phyloP scores from a whole-genome alignment of 2,329 filamentous ascomycete genomes.

The Plenodomus biglobosus region DNA sequence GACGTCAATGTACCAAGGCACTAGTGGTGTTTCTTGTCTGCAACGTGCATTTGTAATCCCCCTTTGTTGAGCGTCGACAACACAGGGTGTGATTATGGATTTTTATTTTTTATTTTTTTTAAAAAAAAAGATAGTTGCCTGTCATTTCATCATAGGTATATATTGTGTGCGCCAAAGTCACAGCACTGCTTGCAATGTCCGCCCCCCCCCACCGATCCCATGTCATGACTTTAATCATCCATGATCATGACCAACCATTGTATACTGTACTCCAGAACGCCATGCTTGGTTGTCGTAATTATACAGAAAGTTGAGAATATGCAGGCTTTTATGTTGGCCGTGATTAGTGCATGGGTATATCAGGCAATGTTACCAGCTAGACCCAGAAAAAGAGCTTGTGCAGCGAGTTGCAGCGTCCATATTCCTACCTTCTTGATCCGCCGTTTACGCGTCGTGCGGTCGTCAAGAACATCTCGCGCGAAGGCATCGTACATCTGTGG shows the following conservation, averaged over 20 bases:
- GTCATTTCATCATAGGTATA: slow-evolving; percentile 6
- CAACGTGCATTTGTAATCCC: too few species aligned
- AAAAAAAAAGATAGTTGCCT: not conserved
- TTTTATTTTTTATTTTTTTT: too few species aligned
- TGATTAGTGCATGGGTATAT: slow-evolving; percentile 7
- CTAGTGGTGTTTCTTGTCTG: not conserved
- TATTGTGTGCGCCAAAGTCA: not conserved
- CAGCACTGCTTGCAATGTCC: not conserved
- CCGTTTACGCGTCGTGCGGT: slow-evolving; percentile 81
- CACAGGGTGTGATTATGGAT: too few species aligned
- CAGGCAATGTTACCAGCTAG: slow-evolving; percentile 78
- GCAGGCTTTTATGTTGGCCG: not conserved
- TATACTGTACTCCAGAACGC: slow-evolving; percentile 12
- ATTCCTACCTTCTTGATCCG: slow-evolving; percentile 94
- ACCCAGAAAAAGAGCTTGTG: slow-evolving; percentile 92
- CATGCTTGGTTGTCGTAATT: slow-evolving; percentile 10
- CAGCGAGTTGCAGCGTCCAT: slow-evolving; percentile 90
- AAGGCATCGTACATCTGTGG: slow-evolving; percentile 86
- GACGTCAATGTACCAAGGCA: not conserved
- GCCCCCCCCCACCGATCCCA: not conserved
- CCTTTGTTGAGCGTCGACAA: too few species aligned
- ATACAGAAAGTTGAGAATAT: slow-evolving; percentile 17
- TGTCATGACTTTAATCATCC: not conserved
- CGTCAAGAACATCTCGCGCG: slow-evolving; percentile 84
- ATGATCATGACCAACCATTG: not conserved